Conservation (phyloP, 495 filamentous ascomycete genomes). For the Penicillium waksmanii region DNA sequence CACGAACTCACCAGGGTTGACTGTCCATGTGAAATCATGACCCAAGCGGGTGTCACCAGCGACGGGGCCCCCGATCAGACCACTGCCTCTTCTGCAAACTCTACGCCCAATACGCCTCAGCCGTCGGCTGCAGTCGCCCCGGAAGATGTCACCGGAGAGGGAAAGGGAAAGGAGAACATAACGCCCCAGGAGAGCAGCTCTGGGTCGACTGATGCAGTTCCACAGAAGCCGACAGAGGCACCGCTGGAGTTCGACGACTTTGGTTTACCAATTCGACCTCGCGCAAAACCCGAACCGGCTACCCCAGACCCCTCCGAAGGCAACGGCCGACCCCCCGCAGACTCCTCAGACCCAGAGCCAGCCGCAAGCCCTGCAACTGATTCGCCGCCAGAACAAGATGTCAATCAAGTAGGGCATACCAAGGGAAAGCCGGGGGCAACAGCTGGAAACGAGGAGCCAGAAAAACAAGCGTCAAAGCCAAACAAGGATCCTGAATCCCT, state of each 20-base stretch:
- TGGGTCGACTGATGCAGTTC: not conserved
- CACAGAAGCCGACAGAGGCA: constrained; percentile 24
- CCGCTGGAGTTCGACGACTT: constrained; percentile 47
- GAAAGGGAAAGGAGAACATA: constrained; percentile 26
- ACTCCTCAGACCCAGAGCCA: constrained; percentile 22
- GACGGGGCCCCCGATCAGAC: constrained; percentile 24
- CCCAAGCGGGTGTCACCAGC: constrained; percentile 26
- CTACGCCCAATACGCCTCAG: constrained; percentile 17
- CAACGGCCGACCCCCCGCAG: constrained; percentile 28
- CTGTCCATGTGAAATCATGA: constrained; percentile 37
- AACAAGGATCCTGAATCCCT: constrained; percentile 9
- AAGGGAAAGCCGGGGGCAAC: constrained; percentile 2
- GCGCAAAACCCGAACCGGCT: constrained; percentile 21
- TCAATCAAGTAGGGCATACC: not conserved
- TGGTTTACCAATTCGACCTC: constrained; percentile 47
- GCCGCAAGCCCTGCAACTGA: constrained; percentile 6
- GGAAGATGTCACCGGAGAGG: constrained; percentile 16
- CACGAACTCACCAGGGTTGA: constrained; percentile 15
- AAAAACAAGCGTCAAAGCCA: constrained; percentile 8
- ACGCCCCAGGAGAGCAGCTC: constrained; percentile 6
- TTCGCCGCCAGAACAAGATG: constrained; percentile 13
- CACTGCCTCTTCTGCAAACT: constrained; percentile 11
- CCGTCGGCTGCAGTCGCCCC: constrained; percentile 13
- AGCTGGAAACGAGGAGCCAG: constrained; percentile 5
- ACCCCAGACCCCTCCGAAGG: constrained; percentile 23